Percentiles rank a stretch among this genome's conserved stretches.
These are phyloP conservation scores for Aspergillus olivimuriae DNA, from an alignment of 495 filamentous ascomycete species.

Conservation along the genomic window DNA sequence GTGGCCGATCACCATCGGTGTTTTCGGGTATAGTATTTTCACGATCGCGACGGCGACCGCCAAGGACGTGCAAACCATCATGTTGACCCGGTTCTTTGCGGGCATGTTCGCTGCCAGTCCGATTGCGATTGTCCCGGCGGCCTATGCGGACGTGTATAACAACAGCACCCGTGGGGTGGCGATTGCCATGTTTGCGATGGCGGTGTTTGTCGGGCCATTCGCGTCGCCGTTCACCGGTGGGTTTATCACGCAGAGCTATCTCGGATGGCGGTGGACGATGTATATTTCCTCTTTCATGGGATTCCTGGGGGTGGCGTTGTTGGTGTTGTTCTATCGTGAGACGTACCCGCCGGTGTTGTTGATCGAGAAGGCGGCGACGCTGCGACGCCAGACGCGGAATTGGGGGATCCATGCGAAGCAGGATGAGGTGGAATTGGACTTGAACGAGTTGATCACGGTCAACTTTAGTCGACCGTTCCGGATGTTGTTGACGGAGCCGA, in stretches of 20 bases:
- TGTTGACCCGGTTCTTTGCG: slow-evolving; percentile 45
- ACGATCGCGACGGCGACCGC: slow-evolving; percentile 48
- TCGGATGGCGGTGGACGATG: slow-evolving; percentile 45
- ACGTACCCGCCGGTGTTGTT: slow-evolving; percentile 37
- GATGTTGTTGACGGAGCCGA: slow-evolving; percentile 44
- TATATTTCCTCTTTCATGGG: slow-evolving; percentile 39
- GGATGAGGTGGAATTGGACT: slow-evolving; percentile 41
- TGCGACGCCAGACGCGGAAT: slow-evolving; percentile 40
- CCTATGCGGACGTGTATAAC: slow-evolving; percentile 46
- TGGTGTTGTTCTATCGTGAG: slow-evolving; percentile 29
- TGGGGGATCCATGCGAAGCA: slow-evolving; percentile 46
- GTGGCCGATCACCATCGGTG: slow-evolving; percentile 46
- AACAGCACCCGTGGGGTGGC: slow-evolving; percentile 43
- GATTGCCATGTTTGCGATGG: slow-evolving; percentile 44
- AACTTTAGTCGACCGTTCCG: slow-evolving; percentile 41
- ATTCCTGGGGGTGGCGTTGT: slow-evolving; percentile 21
- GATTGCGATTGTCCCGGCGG: slow-evolving; percentile 36
- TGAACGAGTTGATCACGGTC: slow-evolving; percentile 30
- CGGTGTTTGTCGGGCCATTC: slow-evolving; percentile 45
- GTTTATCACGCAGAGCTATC: slow-evolving; percentile 34
- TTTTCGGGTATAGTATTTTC: slow-evolving; percentile 48
- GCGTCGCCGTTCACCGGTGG: slow-evolving; percentile 43
- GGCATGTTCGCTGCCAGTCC: slow-evolving; percentile 41
- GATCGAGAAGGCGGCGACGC: slow-evolving; percentile 28
- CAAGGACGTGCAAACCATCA: slow-evolving; percentile 50